These are phyloP conservation scores for Haberlea rhodopensis DNA, from an alignment of 257 asterid species.

Conservation along the genomic window DNA sequence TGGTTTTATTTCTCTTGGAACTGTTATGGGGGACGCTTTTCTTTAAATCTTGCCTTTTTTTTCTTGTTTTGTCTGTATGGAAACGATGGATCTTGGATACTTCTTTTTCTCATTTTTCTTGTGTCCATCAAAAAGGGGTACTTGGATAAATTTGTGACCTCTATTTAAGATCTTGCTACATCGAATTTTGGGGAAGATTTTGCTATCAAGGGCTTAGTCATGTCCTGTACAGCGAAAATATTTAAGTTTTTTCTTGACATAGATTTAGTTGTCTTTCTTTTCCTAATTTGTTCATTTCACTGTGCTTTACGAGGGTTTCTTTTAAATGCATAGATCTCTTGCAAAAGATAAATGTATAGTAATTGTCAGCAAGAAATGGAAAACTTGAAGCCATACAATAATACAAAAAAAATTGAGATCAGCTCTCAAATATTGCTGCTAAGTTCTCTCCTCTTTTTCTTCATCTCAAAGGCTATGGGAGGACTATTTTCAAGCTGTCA, in stretches of 20 bases:
- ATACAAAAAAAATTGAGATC: too few relatives aligned
- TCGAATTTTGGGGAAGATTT: constrained; percentile 2
- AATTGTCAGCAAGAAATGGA: constrained; percentile 41
- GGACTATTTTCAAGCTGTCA: constrained; percentile 43
- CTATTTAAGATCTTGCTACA: constrained; percentile 23
- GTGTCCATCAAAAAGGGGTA: constrained; percentile 22
- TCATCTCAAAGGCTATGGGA: constrained; percentile 28
- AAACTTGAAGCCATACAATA: too few relatives aligned
- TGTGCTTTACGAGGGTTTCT: constrained; percentile 31
- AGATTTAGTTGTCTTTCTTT: constrained; percentile 37
- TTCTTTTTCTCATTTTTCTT: background rate
- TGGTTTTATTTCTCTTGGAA: background rate
- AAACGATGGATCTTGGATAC: constrained; percentile 16
- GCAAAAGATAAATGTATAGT: constrained; percentile 27
- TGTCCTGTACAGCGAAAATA: too few relatives aligned
- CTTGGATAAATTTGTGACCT: background rate
- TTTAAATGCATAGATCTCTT: constrained; percentile 48
- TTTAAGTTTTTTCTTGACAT: constrained; percentile 24
- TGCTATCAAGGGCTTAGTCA: background rate
- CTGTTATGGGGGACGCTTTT: background rate
- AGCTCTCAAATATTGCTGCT: constrained; percentile 31
- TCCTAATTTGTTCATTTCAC: constrained; percentile 31
- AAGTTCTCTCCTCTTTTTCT: constrained; percentile 22
- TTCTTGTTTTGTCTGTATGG: constrained; percentile 6
- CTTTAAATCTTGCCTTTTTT: background rate